Base-by-base conservation (phyloP, 805 yeast species). In the Hanseniaspora nectarophila region DNA sequence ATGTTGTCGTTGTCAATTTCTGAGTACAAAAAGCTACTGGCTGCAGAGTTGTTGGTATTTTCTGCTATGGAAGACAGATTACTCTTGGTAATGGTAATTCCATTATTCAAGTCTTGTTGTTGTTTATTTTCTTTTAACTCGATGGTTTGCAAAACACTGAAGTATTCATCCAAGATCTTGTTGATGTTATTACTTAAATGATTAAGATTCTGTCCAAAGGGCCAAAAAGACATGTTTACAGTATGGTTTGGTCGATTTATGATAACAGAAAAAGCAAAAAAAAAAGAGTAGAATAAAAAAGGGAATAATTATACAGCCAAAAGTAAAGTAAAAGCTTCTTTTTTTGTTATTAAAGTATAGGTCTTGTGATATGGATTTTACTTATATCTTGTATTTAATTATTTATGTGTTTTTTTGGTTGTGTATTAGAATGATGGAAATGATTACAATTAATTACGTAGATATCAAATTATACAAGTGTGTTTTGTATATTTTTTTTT, bases 221-320 rank as follows among this genome's bases (percentile, higher is more conserved):
- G 73, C 75, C 75, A 71, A 57, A 67, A 66, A 18, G 75, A 70
- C 74, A 71, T 70, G 24, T 28, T 56, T 18, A 16, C 5, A 13
- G n/a, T 21, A 10, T 37, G 12, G 7, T 21, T 10, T 28, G 4
- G 31, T 28, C 12, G 8, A 9, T 28, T 26, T 28, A 9, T 9
- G 10, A 9, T 28, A 28, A 28, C 31, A 28, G 31, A 12, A 28
- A 28, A 28, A 28, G 10, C 8, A 28, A 28, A 28, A 28, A 28
- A 28, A 28, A n/a, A n/a, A n/a, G n/a, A n/a, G n/a, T n/a, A n/a
- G n/a, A n/a, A n/a, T n/a, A n/a, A n/a, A n/a, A n/a, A n/a, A n/a
- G n/a, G 31, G 23, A 40, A 13, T 24, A 10, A 7, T 15, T 28
- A 28, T 9, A 23, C 7, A 15, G 16, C 5, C 9, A n/a, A 28